Evolutionary conservation across 345 rosid genomes (phyloP).

Genomic region (Firmiana major): DNA sequence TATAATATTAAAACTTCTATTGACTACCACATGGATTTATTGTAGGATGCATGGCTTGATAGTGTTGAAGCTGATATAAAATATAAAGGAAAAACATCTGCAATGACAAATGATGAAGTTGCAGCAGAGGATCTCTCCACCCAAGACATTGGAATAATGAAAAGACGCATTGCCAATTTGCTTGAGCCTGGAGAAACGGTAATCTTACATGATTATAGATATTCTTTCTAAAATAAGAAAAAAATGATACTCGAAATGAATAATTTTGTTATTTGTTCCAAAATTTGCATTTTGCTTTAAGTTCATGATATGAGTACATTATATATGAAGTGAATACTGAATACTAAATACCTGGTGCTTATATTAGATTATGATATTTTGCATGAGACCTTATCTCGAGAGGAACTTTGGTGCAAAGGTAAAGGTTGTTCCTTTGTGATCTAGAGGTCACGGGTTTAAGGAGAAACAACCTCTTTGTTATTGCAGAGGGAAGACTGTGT

Average conservation of each 20-base stretch:
- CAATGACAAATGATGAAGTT: conserved; percentile 26
- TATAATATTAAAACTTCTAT: conserved; percentile 2
- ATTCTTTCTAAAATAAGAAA: not conserved
- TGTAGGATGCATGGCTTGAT: conserved; percentile 99
- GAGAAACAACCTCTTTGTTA: too few species aligned
- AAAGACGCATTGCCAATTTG: conserved; percentile 76
- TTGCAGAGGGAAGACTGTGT: too few species aligned
- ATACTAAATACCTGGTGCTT: not conserved
- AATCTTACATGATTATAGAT: conserved; percentile 12
- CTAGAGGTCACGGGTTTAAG: too few species aligned
- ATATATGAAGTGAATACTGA: conserved; percentile 4
- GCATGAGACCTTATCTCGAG: too few species aligned
- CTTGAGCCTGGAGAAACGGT: conserved; percentile 97
- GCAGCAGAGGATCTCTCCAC: conserved; percentile 55
- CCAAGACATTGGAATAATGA: conserved; percentile 62
- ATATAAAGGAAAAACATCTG: conserved; percentile 39
- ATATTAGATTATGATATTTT: not conserved
- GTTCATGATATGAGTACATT: not conserved
- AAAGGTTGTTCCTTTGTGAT: too few species aligned
- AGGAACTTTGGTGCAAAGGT: too few species aligned
- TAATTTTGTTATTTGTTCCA: not conserved
- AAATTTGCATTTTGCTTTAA: not conserved
- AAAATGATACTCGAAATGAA: not conserved
- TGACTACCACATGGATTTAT: conserved; percentile 21
- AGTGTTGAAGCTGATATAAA: conserved; percentile 56